Evolutionary conservation across 2,329 filamentous ascomycete genomes (phyloP).

Genomic region (Colletotrichum simmondsii): DNA sequence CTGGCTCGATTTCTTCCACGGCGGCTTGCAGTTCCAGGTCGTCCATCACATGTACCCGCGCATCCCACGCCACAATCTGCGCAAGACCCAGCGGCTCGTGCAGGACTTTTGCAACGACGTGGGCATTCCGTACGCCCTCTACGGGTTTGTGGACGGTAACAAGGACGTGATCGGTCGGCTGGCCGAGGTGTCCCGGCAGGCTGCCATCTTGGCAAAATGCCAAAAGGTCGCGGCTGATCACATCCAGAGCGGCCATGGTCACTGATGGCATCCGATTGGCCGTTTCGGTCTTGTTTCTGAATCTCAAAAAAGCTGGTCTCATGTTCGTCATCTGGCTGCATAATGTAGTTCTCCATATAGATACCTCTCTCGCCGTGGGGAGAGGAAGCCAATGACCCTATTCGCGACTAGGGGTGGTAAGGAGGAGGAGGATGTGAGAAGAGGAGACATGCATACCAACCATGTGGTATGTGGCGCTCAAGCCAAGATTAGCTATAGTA

Average conservation of each 20-base stretch:
- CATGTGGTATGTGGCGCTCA: neutral
- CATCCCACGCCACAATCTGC: conserved; percentile 86
- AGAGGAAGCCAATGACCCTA: neutral
- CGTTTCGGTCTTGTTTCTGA: neutral
- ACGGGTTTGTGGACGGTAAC: conserved; percentile 87
- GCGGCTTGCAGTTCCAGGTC: conserved; percentile 89
- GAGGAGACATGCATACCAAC: neutral
- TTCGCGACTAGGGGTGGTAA: neutral
- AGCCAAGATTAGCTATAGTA: neutral
- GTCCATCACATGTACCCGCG: conserved; percentile 89
- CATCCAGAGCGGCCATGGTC: conserved; percentile 25
- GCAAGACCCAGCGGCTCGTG: conserved; percentile 78
- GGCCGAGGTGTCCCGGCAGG: conserved; percentile 83
- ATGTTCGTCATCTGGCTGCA: neutral
- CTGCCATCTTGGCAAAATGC: conserved; percentile 80
- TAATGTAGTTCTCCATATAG: neutral
- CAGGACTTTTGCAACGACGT: conserved; percentile 85
- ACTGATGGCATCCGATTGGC: conserved; percentile 10
- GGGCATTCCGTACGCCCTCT: conserved; percentile 85
- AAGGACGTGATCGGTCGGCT: conserved; percentile 81
- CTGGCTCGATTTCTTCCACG: conserved; percentile 92
- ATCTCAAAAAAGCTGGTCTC: neutral
- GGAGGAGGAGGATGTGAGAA: neutral
- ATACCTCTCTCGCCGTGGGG: neutral
- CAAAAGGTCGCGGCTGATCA: conserved; percentile 61